Evolutionary conservation across 306 rosid genomes (phyloP), one percentile per base, ranked within the genome.

Genomic region (Dryas alaskensis): DNA sequence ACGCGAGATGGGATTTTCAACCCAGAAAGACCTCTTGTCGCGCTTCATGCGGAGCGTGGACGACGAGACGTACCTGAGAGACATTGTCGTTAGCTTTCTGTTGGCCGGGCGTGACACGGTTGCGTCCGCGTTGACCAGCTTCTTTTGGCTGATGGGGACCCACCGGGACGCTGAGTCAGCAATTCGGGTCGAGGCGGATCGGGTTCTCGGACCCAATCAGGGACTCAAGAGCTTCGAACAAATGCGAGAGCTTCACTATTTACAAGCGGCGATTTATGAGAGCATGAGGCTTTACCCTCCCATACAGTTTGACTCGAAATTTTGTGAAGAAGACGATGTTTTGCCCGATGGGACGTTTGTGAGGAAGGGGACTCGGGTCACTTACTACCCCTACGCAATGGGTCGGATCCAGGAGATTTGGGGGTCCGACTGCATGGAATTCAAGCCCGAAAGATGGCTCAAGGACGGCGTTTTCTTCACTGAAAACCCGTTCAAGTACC

Each of bases 81-180:
- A 92, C 69, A 90, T 92, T 9, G 67, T 92, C 27, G 73, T 92
- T n/a, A 90, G 95, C 77, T 88, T 92, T 55, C 67, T 92, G 8
- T 75, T 92, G 39, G 98, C 96, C 8, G 98, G 98, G 1, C 88
- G 98, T 1, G 98, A 92, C 79, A 92, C 96, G 0, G 86, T 92
- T 46, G 92, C 96, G 1, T 90, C 96, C 0, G 89, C 92, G 0
- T 76, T 92, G 70, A 92, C 96, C 1, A 90, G 95, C 75, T 88
- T 92, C 75, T 92, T 92, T 45, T 92, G 92, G 92, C 80, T 92
- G 0, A 4, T 90, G 58, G 84, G 84, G 0, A 79, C 81, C 4
- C 87, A 90, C 67, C 90, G 86, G 4, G 60, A 66, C 43, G 89
- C 68, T 4, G 88, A 67, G 25, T 44, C 78, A n/a, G 53, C 55